Base-by-base conservation (phyloP, 1,139 yeast species). In the Zygotorulaspora mrakii region DNA sequence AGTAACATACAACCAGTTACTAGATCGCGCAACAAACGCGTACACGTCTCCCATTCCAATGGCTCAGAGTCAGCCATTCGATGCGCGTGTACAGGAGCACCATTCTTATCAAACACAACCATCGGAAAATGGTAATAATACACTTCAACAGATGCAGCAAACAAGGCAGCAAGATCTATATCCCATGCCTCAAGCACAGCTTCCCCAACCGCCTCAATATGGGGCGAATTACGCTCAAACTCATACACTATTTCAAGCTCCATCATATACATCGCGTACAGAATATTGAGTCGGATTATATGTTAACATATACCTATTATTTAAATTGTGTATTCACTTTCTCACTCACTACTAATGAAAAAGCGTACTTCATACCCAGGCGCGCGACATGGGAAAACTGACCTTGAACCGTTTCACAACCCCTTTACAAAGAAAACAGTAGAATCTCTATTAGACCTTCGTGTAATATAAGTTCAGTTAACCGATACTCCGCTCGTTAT, bases 1-100 rank as follows among this genome's bases (percentile, higher is more conserved):
- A 35, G 70, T 73, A 40, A 66, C 74, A 6, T 89, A 87, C 59
- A 87, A 86, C 55, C 77, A 76, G 37, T 64, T 86, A 39, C 72
- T 84, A 66, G 88, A 84, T 49, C 48, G 55, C 13, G 64, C 65
- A 5, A 54, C 57, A 10, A 56, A 46, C 31, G 47, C 51, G 11
- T 54, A 52, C 33, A 35, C 48, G 9, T 31, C 46, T 5, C 40
- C 47, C n/a, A 16, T 43, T 14, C 36, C 43, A 7, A 8, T 34
- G 17, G 42, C 30, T 10, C 35, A 30, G 17, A 34, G 31, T 16
- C 31, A 33, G n/a, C 5, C 35, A 9, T 26, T 17, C 28, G 10
- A n/a, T 9, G 31, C 9, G 11, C 23, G 21, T 12, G 30, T 21
- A 13, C 32, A 26, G n/a, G 37, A 37, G 4, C 32, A 27, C 5